phyloP scores from a whole-genome alignment of 345 rosid species.

The Eucalyptus dawsonii region DNA sequence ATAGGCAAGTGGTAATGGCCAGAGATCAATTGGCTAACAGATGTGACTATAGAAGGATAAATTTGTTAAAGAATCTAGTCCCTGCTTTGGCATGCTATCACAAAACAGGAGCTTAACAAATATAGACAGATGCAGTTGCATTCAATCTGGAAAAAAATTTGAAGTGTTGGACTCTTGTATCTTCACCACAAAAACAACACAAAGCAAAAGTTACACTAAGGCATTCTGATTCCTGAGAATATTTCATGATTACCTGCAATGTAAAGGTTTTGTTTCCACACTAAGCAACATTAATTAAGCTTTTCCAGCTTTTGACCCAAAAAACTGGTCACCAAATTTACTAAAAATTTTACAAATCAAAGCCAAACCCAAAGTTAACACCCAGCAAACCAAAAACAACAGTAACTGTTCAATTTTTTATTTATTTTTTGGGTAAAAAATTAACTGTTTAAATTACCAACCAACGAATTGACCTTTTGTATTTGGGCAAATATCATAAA shows the following conservation, averaged over 20 bases:
- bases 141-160: background rate
- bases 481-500: background rate
- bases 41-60: background rate
- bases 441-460: background rate
- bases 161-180: background rate
- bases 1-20: background rate
- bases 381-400: background rate
- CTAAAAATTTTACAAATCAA: background rate
- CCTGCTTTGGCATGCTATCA: background rate
- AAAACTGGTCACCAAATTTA: background rate
- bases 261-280: background rate
- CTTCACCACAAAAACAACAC: background rate
- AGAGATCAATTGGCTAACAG: background rate
- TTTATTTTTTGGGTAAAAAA: background rate
- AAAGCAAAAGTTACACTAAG: background rate
- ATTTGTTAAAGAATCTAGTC: background rate
- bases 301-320: background rate
- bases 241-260: background rate
- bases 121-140: background rate
- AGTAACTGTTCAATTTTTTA: background rate
- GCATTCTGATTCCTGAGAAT: background rate
- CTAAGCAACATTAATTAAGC: background rate
- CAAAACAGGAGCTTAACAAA: background rate
- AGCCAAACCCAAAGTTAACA: background rate
- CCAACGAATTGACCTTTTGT: background rate